Evolutionary conservation across 495 filamentous ascomycete species (phyloP).

Genomic region (Penicillium pancosmium): DNA sequence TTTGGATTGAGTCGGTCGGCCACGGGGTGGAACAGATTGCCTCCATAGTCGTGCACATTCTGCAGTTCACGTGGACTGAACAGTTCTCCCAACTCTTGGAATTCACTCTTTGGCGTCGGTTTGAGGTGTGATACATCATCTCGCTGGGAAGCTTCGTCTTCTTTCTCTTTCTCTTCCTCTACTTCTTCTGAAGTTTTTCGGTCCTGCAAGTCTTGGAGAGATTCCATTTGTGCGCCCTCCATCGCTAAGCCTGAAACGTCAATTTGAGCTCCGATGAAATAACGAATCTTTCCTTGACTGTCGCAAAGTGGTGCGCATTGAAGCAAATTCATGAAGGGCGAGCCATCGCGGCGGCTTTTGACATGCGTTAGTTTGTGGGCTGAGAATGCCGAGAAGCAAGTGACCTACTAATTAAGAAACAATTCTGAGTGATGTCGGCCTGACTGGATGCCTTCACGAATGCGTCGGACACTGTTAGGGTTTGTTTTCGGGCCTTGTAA

Average conservation of each 20-base stretch:
- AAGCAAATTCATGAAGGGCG: conserved; percentile 66
- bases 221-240: conserved; percentile 58
- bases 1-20: not conserved
- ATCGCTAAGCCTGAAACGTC: conserved; percentile 57
- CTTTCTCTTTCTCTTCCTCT: conserved; percentile 10
- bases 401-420: conserved; percentile 66
- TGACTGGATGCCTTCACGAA: conserved; percentile 57
- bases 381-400: not conserved
- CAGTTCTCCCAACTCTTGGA: conserved; percentile 59
- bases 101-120: conserved; percentile 32
- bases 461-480: conserved; percentile 51
- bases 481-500: conserved; percentile 61
- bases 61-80: conserved; percentile 60
- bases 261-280: conserved; percentile 61
- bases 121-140: not conserved
- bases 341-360: conserved; percentile 57
- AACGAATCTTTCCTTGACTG: conserved; percentile 47
- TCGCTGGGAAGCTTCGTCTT: not conserved
- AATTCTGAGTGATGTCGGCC: conserved; percentile 68
- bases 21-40: conserved; percentile 37
- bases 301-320: conserved; percentile 62
- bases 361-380: not conserved
- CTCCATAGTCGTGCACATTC: conserved; percentile 42
- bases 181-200: conserved; percentile 15
- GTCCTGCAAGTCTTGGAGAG: conserved; percentile 43